Evolutionary conservation across 75 land plant genomes (phyloP), one percentile per base, ranked within the genome.

Genomic region (Sequoiadendron giganteum): DNA sequence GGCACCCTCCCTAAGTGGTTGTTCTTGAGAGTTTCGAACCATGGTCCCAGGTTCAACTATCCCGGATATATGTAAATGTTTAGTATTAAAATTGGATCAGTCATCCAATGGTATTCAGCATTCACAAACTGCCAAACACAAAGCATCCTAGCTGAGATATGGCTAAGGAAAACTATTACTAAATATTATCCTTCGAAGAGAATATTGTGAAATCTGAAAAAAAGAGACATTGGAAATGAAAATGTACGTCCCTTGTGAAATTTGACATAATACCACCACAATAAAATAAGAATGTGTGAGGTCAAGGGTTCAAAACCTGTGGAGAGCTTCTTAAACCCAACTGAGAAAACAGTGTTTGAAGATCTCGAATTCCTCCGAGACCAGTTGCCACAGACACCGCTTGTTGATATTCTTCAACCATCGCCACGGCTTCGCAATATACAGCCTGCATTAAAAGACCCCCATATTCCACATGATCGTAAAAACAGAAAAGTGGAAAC

Each of bases 321-420:
- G 96, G 92, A 30, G 97, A 86, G 78, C 90, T 94, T 84, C 87
- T 94, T 87, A 96, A 88, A 54, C 93, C 93, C n/a, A 93, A 91
- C 76, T 96, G 98, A 28, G 88, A 85, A 78, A 94, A 90, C 25
- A 95, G 87, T 13, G 93, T 84, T 70, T 94, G 96, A 45, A 93
- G 83, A 70, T 97, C 96, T 42, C 95, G 90, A 78, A 91, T 91
- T 10, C 96, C 96, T 42, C 95, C 95, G 14, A 91, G 85, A 86
- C 87, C 91, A 28, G 70, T 65, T 3, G 95, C 92, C 39, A 90
- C 94, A 2, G 96, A 94, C 13, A 91, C 87, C 15, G 93, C 93
- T 86, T 97, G 99, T 82, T 98, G 99, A 90, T 93, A 97, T 83
- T 97, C 97, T 87, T 98, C 99, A 82, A 98, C 96, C 89, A 97